A percentile compares a stretch with the other conserved stretches of the same genome.
phyloP scores from a whole-genome alignment of 1,139 yeast genomes.

The Pichia sp. region DNA sequence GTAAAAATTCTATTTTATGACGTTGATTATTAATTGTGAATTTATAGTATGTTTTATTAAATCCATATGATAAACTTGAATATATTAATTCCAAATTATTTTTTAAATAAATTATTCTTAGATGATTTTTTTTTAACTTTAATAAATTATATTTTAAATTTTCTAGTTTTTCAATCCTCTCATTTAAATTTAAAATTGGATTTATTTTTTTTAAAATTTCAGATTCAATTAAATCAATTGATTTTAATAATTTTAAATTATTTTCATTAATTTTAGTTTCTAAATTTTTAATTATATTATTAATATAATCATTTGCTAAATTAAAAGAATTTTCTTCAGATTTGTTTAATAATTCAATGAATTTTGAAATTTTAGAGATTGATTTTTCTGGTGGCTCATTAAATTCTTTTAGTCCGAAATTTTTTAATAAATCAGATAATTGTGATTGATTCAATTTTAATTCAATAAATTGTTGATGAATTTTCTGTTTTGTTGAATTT shows the following conservation, averaged over 20 bases:
- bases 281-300: neutral
- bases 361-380: constrained; percentile 12
- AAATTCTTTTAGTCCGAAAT: constrained; percentile 13
- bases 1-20: constrained; percentile 7
- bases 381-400: constrained; percentile 19
- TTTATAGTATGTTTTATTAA: constrained; percentile 5
- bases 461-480: constrained; percentile 8
- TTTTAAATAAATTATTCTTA: neutral
- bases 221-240: no score
- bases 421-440: constrained; percentile 5
- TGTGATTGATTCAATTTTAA: constrained; percentile 5
- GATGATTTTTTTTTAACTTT: neutral
- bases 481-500: constrained; percentile 8
- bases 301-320: constrained; percentile 2
- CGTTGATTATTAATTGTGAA: constrained; percentile 8
- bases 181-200: no score
- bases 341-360: constrained; percentile 8
- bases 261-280: constrained; percentile 1
- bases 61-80: constrained; percentile 3
- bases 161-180: no score
- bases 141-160: neutral
- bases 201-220: no score
- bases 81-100: constrained; percentile 10
- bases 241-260: neutral
- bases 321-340: constrained; percentile 1